Percentiles rank a stretch among this genome's conserved stretches.
These are phyloP conservation scores for Draba incana DNA, from an alignment of 345 rosid species.

Conservation along the genomic window DNA sequence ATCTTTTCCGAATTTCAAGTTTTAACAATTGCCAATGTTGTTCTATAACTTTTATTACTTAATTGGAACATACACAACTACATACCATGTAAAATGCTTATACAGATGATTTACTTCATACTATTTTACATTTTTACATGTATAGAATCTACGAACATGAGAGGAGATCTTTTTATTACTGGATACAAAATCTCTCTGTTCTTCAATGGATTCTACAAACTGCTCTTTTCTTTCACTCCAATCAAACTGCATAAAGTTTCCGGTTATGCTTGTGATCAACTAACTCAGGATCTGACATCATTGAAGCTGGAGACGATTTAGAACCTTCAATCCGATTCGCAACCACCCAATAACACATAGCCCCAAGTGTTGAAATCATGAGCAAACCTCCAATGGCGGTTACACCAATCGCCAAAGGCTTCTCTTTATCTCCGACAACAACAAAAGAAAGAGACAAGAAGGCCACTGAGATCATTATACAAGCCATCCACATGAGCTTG, in stretches of 20 bases:
- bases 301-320: conserved; percentile 56
- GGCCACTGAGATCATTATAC: conserved; percentile 79
- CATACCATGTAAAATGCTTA: no score
- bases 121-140: not conserved
- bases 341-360: conserved; percentile 92
- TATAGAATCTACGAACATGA: conserved; percentile 17
- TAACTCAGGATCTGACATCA: conserved; percentile 70
- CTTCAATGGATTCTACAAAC: not conserved
- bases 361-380: conserved; percentile 81
- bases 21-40: no score
- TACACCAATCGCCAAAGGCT: conserved; percentile 62
- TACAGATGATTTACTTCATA: no score
- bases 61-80: no score
- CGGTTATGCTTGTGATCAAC: conserved; percentile 51
- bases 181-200: conserved; percentile 32
- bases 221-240: conserved; percentile 11
- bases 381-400: conserved; percentile 70
- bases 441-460: conserved; percentile 75
- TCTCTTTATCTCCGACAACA: conserved; percentile 63
- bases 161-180: conserved; percentile 30
- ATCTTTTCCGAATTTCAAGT: no score
- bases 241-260: conserved; percentile 77
- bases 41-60: no score
- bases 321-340: conserved; percentile 62
- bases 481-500: conserved; percentile 96